Evolutionary conservation across 148 eudicot genomes (phyloP).

Genomic region (Silene conica): DNA sequence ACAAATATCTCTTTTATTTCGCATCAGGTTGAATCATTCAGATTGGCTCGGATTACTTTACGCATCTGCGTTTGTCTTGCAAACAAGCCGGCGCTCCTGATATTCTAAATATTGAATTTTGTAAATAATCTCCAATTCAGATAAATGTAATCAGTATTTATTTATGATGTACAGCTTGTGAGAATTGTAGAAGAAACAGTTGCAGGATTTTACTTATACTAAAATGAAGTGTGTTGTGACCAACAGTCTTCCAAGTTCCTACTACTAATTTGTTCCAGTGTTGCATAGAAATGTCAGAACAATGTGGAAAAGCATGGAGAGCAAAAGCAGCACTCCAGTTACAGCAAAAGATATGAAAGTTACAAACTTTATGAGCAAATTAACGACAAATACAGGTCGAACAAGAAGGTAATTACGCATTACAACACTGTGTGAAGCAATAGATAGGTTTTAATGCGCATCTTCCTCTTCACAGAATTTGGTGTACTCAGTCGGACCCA

Average conservation of each 20-base stretch:
- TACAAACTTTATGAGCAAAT: conserved; percentile 2
- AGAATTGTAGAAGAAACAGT: not conserved
- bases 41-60: too few species aligned
- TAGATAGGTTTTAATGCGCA: conserved; percentile 29
- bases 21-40: too few species aligned
- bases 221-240: not conserved
- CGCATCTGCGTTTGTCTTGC: too few species aligned
- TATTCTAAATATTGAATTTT: too few species aligned
- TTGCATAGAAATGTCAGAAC: not conserved
- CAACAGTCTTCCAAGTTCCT: not conserved
- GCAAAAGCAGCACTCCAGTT: conserved; percentile 18
- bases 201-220: not conserved
- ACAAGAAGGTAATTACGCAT: conserved; percentile 12
- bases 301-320: conserved; percentile 12
- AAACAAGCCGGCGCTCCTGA: too few species aligned
- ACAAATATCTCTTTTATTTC: too few species aligned
- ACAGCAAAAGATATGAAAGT: not conserved
- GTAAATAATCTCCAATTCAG: too few species aligned
- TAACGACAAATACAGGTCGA: conserved; percentile 9
- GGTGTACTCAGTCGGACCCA: conserved; percentile 69
- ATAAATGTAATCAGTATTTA: too few species aligned
- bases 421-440: not conserved
- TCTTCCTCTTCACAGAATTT: conserved; percentile 80
- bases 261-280: not conserved
- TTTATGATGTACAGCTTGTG: too few species aligned